Base-by-base conservation (phyloP, 768 basidiomycete genomes). In the Calvatia gigantea region DNA sequence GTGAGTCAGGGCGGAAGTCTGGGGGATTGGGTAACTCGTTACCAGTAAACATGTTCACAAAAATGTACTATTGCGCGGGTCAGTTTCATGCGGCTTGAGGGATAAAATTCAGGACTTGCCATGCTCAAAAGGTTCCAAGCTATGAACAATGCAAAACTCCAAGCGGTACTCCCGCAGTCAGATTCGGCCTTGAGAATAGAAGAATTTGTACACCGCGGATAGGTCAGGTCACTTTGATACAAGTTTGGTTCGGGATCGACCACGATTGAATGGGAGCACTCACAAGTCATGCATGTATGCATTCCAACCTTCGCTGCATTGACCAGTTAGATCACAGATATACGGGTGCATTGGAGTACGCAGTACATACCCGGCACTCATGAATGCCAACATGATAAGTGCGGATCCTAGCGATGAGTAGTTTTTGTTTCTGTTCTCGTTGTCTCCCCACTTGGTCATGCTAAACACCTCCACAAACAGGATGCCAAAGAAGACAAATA, bases 231-330 rank as follows among this genome's bases (percentile, higher is more conserved):
- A 65, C 93, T 96, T 55, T 2, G 28, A 44, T 21, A 38, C 50
- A 8, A 51, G 61, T 35, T 62, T 43, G 19, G 21, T 19, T 23
- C 1, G 19, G 7, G 4, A 19, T 11, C 12, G 19, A 12, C 19
- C 25, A 17, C 5, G 11, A 23, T 42, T 23, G 19, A 38, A 37
- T 23, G 31, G 42, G 32, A 48, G 29, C 5, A 71, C 87, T 65
- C 67, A 94, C 91, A 85, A 96, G 71, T 98, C 91, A 66, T 98
- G 95, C 96, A 98, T 98, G 68, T 87, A 97, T 62, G 87, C 85
- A 67, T 98, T 98, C 96, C 96, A 98, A 0, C 86, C 92, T 69
- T 98, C 95, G 7, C 94, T 94, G 60, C 6, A 60, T 50, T 15
- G 15, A 27, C 51, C 43, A 43, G 48, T 61, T 28, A 61, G 55